Percentiles rank a stretch among this genome's conserved stretches.
Evolutionary conservation across 352 stramenopile species (phyloP).

Genomic region (Pythium rhizo-oryzae): DNA sequence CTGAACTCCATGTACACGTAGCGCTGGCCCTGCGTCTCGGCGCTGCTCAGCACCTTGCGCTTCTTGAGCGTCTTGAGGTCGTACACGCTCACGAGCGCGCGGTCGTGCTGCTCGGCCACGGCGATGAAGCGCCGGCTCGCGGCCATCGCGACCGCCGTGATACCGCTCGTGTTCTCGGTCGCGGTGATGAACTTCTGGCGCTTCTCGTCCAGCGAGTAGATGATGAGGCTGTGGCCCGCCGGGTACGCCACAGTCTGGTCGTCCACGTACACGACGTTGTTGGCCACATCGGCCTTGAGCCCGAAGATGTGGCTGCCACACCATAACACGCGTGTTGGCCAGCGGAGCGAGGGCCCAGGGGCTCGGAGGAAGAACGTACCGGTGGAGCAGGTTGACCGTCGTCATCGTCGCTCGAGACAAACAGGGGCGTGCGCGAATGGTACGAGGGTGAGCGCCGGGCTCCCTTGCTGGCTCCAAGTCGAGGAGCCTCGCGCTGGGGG

Average conservation of each 20-base stretch:
- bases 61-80: slow-evolving; percentile 50
- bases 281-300: slow-evolving; percentile 84
- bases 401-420: slow-evolving; percentile 26
- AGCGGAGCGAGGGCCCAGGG: neutral
- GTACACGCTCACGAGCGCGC: slow-evolving; percentile 29
- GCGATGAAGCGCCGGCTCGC: slow-evolving; percentile 71
- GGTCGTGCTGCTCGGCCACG: slow-evolving; percentile 36
- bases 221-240: slow-evolving; percentile 86
- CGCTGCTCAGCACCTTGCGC: slow-evolving; percentile 79
- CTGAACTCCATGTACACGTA: slow-evolving; percentile 91
- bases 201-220: slow-evolving; percentile 91
- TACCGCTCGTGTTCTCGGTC: slow-evolving; percentile 72
- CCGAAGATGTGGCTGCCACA: slow-evolving; percentile 87
- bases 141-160: slow-evolving; percentile 69
- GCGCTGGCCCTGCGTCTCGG: slow-evolving; percentile 61
- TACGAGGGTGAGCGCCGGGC: no score
- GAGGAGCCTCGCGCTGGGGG: no score
- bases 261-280: slow-evolving; percentile 85
- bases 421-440: no score
- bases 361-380: slow-evolving; percentile 21
- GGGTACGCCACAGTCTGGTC: slow-evolving; percentile 85
- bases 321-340: neutral
- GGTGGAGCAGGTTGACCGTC: slow-evolving; percentile 48
- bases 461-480: no score
- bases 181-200: slow-evolving; percentile 90